phyloP scores from a whole-genome alignment of 108 stramenopile genomes.

The Stephanodiscus triporus region DNA sequence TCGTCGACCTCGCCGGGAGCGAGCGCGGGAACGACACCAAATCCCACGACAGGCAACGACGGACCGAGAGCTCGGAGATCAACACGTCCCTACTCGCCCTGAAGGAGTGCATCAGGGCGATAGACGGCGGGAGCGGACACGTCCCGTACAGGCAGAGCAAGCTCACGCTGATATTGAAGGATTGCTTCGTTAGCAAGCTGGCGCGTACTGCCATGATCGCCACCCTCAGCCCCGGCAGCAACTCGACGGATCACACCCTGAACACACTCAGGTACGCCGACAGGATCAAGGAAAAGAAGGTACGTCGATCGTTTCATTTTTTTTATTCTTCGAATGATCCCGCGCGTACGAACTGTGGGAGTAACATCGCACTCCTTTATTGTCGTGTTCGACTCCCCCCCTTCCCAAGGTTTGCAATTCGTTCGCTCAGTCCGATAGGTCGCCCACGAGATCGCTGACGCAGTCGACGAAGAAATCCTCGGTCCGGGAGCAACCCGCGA shows the following conservation, averaged over 20 bases:
- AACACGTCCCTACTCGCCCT: slow-evolving; percentile 96
- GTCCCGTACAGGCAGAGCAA: slow-evolving; percentile 99
- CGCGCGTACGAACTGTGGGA: neutral
- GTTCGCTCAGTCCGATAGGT: slow-evolving; percentile 5
- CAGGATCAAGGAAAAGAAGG: slow-evolving; percentile 92
- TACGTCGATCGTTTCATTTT: slow-evolving; percentile 14
- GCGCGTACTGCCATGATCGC: slow-evolving; percentile 99
- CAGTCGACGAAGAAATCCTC: slow-evolving; percentile 12
- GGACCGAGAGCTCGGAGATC: slow-evolving; percentile 96
- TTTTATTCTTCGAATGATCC: neutral
- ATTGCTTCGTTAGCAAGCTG: slow-evolving; percentile 90
- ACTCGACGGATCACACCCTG: slow-evolving; percentile 94
- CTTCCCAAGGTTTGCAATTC: neutral
- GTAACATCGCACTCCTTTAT: too few relatives aligned
- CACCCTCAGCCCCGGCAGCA: slow-evolving; percentile 91
- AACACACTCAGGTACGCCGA: slow-evolving; percentile 98
- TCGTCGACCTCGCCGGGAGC: slow-evolving; percentile 97
- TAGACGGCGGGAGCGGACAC: slow-evolving; percentile 81
- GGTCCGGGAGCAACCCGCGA: neutral
- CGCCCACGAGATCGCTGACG: slow-evolving; percentile 1
- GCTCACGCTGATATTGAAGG: slow-evolving; percentile 96
- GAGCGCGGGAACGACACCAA: slow-evolving; percentile 97
- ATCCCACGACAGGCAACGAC: slow-evolving; percentile 91
- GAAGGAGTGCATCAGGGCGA: slow-evolving; percentile 97
- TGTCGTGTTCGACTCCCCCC: too few relatives aligned